A percentile compares a stretch with the other conserved stretches of the same genome.
Evolutionary conservation across 257 asterid genomes (phyloP).

Genomic region (Solanum peruvianum): DNA sequence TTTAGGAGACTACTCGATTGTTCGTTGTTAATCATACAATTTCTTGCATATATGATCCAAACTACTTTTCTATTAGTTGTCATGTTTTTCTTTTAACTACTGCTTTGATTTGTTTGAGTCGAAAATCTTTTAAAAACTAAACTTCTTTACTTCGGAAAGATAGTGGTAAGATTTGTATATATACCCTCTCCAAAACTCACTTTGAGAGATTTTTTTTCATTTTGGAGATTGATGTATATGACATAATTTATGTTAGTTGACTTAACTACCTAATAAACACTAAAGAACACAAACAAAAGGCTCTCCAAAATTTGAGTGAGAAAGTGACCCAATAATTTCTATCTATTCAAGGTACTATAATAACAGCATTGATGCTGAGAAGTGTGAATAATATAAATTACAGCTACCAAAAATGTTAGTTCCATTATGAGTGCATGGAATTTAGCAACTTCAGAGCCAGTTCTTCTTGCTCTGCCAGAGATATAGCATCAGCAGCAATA

Average conservation of each 20-base stretch:
- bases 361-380: neutral
- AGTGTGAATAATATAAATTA: neutral
- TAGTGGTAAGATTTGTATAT: too few species aligned
- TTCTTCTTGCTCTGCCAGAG: slow-evolving; percentile 82
- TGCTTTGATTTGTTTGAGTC: too few species aligned
- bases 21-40: too few species aligned
- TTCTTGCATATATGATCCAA: too few species aligned
- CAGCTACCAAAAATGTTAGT: neutral
- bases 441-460: slow-evolving; percentile 73
- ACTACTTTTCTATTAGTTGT: too few species aligned
- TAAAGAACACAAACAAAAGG: neutral
- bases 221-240: neutral
- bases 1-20: too few species aligned
- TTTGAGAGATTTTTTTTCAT: neutral
- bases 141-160: too few species aligned
- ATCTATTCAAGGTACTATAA: neutral
- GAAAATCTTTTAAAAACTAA: too few species aligned
- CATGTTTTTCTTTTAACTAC: too few species aligned
- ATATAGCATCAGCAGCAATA: slow-evolving; percentile 10
- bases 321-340: neutral
- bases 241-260: neutral
- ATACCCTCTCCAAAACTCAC: neutral
- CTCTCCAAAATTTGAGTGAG: neutral
- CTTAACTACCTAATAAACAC: neutral
- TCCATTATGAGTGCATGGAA: slow-evolving; percentile 53